phyloP scores from a whole-genome alignment of 345 rosid species.

The Syzygium grande region DNA sequence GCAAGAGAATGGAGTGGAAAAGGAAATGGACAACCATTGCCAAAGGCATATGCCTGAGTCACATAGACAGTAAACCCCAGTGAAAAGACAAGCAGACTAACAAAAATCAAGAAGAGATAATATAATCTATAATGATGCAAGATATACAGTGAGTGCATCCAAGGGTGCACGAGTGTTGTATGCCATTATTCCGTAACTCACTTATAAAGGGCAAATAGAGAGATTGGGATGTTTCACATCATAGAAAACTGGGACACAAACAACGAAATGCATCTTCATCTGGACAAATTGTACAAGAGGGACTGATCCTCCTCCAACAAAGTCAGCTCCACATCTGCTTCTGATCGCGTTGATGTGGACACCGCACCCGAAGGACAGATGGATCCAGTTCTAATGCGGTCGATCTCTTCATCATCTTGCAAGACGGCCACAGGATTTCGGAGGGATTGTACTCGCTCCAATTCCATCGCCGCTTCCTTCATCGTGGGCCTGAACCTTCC shows the following conservation, averaged over 20 bases:
- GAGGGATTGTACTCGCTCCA: neutral
- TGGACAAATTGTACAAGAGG: neutral
- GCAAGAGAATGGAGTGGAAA: neutral
- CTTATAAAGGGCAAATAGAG: neutral
- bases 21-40: neutral
- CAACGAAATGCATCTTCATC: neutral
- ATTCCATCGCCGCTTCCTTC: neutral
- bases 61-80: neutral
- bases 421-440: neutral
- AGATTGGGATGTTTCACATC: neutral
- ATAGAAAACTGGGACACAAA: neutral
- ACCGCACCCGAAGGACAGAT: neutral
- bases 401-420: neutral
- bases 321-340: neutral
- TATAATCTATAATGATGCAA: neutral
- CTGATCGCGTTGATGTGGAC: neutral
- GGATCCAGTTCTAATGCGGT: rapidly evolving
- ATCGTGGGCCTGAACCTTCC: neutral
- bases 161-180: no score
- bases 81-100: neutral
- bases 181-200: neutral
- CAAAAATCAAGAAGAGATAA: neutral
- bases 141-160: neutral
- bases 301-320: no score
- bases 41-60: neutral